Percentiles rank a stretch among this genome's conserved stretches.
These are phyloP conservation scores for Ceraceosorus bombacis DNA, from an alignment of 1,284 basidiomycete genomes.

Conservation along the genomic window DNA sequence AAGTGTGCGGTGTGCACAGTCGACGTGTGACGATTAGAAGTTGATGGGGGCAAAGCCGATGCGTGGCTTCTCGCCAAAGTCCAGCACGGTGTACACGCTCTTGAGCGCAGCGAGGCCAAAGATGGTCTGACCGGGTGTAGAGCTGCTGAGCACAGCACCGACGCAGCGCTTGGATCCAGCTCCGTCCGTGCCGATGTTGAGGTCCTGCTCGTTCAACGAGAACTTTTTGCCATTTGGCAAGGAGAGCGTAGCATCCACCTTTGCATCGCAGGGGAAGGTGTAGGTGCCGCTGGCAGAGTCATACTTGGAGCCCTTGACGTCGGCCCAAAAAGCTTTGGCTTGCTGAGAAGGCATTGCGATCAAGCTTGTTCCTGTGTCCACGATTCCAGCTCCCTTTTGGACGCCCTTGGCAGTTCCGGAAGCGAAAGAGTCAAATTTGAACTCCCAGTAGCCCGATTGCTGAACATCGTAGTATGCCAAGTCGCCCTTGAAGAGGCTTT, in stretches of 20 bases:
- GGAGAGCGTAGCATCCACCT: slow-evolving; percentile 7
- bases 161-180: slow-evolving; percentile 7
- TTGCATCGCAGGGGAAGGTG: slow-evolving; percentile 7
- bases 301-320: slow-evolving; percentile 5
- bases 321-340: slow-evolving; percentile 11
- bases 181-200: slow-evolving; percentile 7
- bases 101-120: slow-evolving; percentile 10
- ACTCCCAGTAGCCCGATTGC: slow-evolving; percentile 10
- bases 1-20: too few relatives aligned
- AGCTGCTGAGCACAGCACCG: slow-evolving; percentile 4
- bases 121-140: slow-evolving; percentile 9
- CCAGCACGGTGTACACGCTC: slow-evolving; percentile 8
- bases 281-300: slow-evolving; percentile 7
- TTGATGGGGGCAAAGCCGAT: slow-evolving; percentile 6
- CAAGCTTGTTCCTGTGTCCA: slow-evolving; percentile 13
- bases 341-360: slow-evolving; percentile 7
- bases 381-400: slow-evolving; percentile 7
- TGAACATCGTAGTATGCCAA: slow-evolving; percentile 5
- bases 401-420: not conserved
- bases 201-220: slow-evolving; percentile 5
- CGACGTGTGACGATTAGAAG: not conserved
- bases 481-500: slow-evolving; percentile 8
- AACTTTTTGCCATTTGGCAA: slow-evolving; percentile 8
- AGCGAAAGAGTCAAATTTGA: slow-evolving; percentile 5
- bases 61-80: slow-evolving; percentile 2